A percentile compares a stretch with the other conserved stretches of the same genome.
These are phyloP conservation scores for Suillus discolor DNA, from an alignment of 768 basidiomycete species.

Conservation along the genomic window DNA sequence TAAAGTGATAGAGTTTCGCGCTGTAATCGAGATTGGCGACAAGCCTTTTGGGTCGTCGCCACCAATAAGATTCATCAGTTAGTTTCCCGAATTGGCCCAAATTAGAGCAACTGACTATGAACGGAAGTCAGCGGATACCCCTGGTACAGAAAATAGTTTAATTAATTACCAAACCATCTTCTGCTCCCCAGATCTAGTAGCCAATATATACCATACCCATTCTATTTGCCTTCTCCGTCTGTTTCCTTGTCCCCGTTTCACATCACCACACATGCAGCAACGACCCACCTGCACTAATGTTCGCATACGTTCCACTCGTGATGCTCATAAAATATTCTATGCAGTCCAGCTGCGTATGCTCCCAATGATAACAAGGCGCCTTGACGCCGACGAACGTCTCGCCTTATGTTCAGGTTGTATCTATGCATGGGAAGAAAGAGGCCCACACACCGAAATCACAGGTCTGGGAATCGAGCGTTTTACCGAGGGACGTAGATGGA, in stretches of 20 bases:
- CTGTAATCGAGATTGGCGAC: conserved; percentile 46
- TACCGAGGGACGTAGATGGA: conserved; percentile 84
- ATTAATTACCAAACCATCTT: conserved; percentile 41
- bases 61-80: conserved; percentile 38
- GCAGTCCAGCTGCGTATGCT: conserved; percentile 65
- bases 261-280: conserved; percentile 54
- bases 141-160: conserved; percentile 34
- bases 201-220: conserved; percentile 32
- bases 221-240: conserved; percentile 19
- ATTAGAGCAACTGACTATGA: conserved; percentile 28
- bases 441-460: conserved; percentile 71
- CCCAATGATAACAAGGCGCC: conserved; percentile 73
- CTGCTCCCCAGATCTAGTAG: conserved; percentile 33
- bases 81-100: conserved; percentile 30
- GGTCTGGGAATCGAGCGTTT: conserved; percentile 84
- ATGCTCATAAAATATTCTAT: conserved; percentile 82
- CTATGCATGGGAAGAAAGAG: conserved; percentile 75
- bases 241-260: conserved; percentile 14
- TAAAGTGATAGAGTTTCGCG: conserved; percentile 56
- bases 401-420: conserved; percentile 49
- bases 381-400: conserved; percentile 75
- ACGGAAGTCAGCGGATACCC: conserved; percentile 19
- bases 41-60: conserved; percentile 41
- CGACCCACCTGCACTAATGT: conserved; percentile 67
- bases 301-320: conserved; percentile 75